Base-by-base conservation (phyloP, 2,329 filamentous ascomycete genomes). In the Pseudogymnoascus sp. region DNA sequence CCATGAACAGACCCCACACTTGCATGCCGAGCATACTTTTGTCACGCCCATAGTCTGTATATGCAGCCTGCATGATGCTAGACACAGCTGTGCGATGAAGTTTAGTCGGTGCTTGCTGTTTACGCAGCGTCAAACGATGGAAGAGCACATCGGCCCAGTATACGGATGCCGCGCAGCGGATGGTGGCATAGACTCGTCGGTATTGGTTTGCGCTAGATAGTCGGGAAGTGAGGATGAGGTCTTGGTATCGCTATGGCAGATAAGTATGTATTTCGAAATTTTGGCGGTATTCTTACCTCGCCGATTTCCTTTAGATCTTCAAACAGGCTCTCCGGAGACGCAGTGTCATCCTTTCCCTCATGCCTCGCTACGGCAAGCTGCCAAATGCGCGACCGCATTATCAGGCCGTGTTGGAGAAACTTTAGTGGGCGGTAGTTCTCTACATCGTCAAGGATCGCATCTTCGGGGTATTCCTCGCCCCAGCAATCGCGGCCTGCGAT, bases 1-100 rank as follows among this genome's bases (percentile, higher is more conserved):
- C 73, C n/a, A 72, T 67, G 60, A 74, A 73, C 5, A 75, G 63
- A 4, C 72, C 71, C 69, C 72, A 74, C 28, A 53, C 47, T 18
- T 53, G 28, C 47, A 53, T 53, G 1, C 25, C 47, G 7, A 53
- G 47, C 2, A 15, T 18, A 28, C 28, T 30, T 9, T 18, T 53
- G 4, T 53, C 47, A 11, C 47, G 47, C 5, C 6, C 9, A 18
- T 53, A 53, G 5, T 53, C 47, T 6, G 47, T 53, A 18, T 53
- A 7, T 18, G 47, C 47, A 12, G 33, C 33, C 9, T 53, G 47
- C 47, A 53, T 33, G 15, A 53, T 53, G 47, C 47, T 53, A 12
- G 47, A 33, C n/a, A 33, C 47, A 2, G 47, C 47, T 6, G 47
- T 53, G 25, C 47, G 47, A 53, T 53, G 47, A 18, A 53, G n/a